Evolutionary conservation across 345 rosid species (phyloP), one percentile per base, ranked within the genome.

Genomic region (Arabidopsis suecica): DNA sequence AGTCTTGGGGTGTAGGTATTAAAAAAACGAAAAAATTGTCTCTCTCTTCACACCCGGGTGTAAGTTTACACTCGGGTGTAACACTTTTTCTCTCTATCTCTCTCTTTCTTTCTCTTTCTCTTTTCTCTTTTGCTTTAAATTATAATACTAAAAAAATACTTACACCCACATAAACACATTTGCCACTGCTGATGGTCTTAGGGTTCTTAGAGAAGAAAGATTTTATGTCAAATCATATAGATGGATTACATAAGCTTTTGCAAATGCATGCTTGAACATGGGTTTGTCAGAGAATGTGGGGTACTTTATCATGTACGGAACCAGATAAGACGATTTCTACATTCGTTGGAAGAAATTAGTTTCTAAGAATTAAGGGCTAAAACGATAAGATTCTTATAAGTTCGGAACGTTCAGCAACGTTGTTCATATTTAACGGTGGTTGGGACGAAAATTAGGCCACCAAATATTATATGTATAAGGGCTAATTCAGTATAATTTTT

Each of bases 201-300:
- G 53, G 61, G 59, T 55, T 63, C 65, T 71, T 22, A 32, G 8
- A 32, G 56, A 37, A 37, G 25, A 13, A 65, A 65, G 61, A 71
- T 71, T 71, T 65, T 28, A 56, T 57, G 48, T 71, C 76, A 48
- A 71, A 77, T 47, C 72, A 56, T 36, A 44, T 50, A 3, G 32
- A 54, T 64, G 70, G 16, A 40, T 7, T 47, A 41, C 50, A 34
- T 67, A 41, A 71, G 69, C 70, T 72, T 71, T 72, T 58, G 73
- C 65, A 59, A 72, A 50, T 67, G 78, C 74, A 78, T 72, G 81
- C 78, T 72, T 67, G 69, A 78, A 73, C 74, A 78, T 78, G 78
- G 68, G 74, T 56, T 81, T 83, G 87, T 83, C 91, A 80, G 88
- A 79, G 88, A 87, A 84, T 83, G 83, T 78, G 88, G 86, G 82